Evolutionary conservation across 2,329 filamentous ascomycete genomes (phyloP).

Genomic region (Ophiostoma sp.): DNA sequence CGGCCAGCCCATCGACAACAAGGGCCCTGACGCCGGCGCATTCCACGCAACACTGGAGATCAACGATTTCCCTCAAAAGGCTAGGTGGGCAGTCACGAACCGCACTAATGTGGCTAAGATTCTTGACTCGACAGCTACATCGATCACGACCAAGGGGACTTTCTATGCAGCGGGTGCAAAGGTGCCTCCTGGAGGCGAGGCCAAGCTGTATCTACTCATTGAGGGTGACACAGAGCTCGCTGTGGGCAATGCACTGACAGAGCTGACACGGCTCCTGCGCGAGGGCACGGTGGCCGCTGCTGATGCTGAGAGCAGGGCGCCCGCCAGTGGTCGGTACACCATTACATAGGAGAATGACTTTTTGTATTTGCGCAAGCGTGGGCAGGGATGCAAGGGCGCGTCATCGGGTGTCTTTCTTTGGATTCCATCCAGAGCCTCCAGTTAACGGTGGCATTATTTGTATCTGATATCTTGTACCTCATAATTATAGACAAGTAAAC

Average conservation of each 20-base stretch:
- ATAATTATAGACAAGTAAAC: no score
- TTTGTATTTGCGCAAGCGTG: not conserved
- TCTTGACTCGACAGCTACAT: slow-evolving; percentile 86
- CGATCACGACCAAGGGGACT: slow-evolving; percentile 93
- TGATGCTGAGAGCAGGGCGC: slow-evolving; percentile 75
- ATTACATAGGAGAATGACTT: slow-evolving; percentile 52
- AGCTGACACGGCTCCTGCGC: slow-evolving; percentile 79
- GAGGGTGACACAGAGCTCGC: slow-evolving; percentile 94
- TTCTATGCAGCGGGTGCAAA: slow-evolving; percentile 82
- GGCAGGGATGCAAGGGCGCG: no score
- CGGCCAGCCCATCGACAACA: slow-evolving; percentile 95
- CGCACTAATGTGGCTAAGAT: slow-evolving; percentile 98
- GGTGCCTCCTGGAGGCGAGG: slow-evolving; percentile 65
- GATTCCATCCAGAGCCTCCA: no score
- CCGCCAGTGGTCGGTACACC: slow-evolving; percentile 76
- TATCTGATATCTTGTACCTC: no score
- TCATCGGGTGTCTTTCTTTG: no score
- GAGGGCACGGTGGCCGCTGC: slow-evolving; percentile 87
- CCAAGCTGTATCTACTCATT: slow-evolving; percentile 97
- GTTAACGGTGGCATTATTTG: no score
- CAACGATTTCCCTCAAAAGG: slow-evolving; percentile 99
- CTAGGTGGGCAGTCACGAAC: slow-evolving; percentile 97
- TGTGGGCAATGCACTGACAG: slow-evolving; percentile 83
- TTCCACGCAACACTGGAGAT: slow-evolving; percentile 97
- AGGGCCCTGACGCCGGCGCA: slow-evolving; percentile 91